Conservation (phyloP, 768 basidiomycete genomes). For the Neoboletus brunneissimus region DNA sequence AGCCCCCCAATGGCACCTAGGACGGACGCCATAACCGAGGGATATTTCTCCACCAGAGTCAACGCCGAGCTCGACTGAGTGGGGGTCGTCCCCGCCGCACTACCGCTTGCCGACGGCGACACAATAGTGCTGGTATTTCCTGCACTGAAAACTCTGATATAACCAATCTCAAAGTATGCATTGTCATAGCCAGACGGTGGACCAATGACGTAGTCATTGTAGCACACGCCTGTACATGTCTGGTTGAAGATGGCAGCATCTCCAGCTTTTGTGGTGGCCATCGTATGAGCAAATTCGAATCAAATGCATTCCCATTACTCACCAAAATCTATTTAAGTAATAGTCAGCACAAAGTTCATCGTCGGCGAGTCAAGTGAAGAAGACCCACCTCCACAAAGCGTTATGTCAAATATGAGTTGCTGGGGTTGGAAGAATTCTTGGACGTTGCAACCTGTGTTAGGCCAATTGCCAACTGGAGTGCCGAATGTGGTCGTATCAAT, state of each 20-base stretch:
- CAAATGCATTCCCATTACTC: conserved; percentile 8
- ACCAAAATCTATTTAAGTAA: conserved; percentile 33
- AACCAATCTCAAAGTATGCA: conserved; percentile 72
- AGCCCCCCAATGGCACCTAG: conserved; percentile 14
- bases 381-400: conserved; percentile 58
- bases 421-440: conserved; percentile 58
- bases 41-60: not conserved
- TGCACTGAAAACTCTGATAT: conserved; percentile 48
- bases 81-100: conserved; percentile 12
- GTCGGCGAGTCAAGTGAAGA: conserved; percentile 13
- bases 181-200: conserved; percentile 56
- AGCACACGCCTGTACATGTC: conserved; percentile 67
- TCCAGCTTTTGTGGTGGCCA: conserved; percentile 44
- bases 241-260: conserved; percentile 48
- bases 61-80: conserved; percentile 12
- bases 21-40: conserved; percentile 6
- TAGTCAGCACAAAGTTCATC: conserved; percentile 14
- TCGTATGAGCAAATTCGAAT: conserved; percentile 5
- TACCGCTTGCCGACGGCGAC: conserved; percentile 20
- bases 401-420: conserved; percentile 70
- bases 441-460: conserved; percentile 52
- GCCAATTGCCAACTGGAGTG: conserved; percentile 68
- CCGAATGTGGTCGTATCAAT: conserved; percentile 59
- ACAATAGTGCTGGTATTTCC: conserved; percentile 29
- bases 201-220: conserved; percentile 67